Evolutionary conservation across 2,329 filamentous ascomycete species (phyloP), one percentile per base, ranked within the genome.

Genomic region (Phaeosphaeriaceae sp.): DNA sequence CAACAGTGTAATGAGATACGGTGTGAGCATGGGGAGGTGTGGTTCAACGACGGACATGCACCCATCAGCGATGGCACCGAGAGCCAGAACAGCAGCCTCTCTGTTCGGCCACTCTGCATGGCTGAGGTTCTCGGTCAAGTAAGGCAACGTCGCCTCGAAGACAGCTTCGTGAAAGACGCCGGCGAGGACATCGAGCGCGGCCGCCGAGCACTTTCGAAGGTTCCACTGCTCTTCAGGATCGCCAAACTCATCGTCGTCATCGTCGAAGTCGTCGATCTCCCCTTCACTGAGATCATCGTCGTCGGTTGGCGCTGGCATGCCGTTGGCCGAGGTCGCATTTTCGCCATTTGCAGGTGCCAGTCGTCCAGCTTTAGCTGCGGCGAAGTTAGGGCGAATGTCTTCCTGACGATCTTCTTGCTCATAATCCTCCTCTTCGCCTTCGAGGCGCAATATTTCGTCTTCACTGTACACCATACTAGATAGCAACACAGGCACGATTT

Each of bases 401-500:
- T 99, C 88, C 46, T 88, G 88, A 19, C 91, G 88, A 76, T 99
- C 95, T 48, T 99, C 94, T 60, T 92, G 86, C 17, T 98, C 93
- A 45, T 95, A 95, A 74, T 98, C 93, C 20, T 90, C 91, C 48
- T 79, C 78, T 61, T 92, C 92, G 10, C 89, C 91, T 61, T 93
- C 93, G 7, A 98, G 82, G 51, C 93, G 84, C 33, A 91, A 85
- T 67, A 97, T 95, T 65, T 98, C 95, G 67, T 99, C 95, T 63
- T 95, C 92, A 70, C 91, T 91, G 76, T 98, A 99, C 1, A 98
- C 88, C 94, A 99, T 99, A 74, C 92, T 96, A 65, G 95, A 88
- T 7, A 99, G 85, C 51, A 99, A 82, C 1, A 97, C 91, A 0
- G 95, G 95, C 27, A 99, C 90, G 63, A 98, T 94, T 76, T 91